A percentile compares a stretch with the other conserved stretches of the same genome.
phyloP scores from a whole-genome alignment of 257 asterid genomes.

The Solanum raphanifolium region DNA sequence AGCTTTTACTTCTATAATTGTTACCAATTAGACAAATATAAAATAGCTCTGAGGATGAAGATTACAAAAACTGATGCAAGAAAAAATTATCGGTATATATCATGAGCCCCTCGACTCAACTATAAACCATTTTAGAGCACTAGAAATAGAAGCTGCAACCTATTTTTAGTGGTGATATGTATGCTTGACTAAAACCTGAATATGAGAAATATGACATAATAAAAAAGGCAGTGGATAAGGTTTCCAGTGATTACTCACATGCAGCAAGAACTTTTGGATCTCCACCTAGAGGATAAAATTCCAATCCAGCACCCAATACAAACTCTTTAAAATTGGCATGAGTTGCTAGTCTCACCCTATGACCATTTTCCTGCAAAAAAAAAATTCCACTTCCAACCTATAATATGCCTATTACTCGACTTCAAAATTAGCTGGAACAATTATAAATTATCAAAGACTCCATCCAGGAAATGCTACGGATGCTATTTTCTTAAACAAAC shows the following conservation, averaged over 20 bases:
- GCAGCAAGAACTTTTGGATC: conserved; percentile 92
- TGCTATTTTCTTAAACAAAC: neutral
- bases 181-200: neutral
- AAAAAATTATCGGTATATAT: neutral
- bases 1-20: neutral
- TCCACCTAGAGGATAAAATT: conserved; percentile 87
- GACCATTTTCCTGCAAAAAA: conserved; percentile 67
- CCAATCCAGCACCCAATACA: conserved; percentile 69
- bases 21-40: neutral
- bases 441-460: neutral
- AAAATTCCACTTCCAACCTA: neutral
- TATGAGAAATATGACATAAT: neutral
- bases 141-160: neutral
- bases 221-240: neutral
- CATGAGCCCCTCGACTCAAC: neutral
- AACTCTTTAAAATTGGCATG: conserved; percentile 79
- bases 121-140: neutral
- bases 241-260: conserved; percentile 35
- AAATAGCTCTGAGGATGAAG: neutral
- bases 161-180: neutral
- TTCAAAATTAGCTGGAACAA: neutral
- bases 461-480: neutral
- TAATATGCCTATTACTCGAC: neutral
- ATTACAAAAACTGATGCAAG: neutral
- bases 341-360: conserved; percentile 79